phyloP scores from a whole-genome alignment of 441 rosid species.

The Pelargonium fulgidum region DNA sequence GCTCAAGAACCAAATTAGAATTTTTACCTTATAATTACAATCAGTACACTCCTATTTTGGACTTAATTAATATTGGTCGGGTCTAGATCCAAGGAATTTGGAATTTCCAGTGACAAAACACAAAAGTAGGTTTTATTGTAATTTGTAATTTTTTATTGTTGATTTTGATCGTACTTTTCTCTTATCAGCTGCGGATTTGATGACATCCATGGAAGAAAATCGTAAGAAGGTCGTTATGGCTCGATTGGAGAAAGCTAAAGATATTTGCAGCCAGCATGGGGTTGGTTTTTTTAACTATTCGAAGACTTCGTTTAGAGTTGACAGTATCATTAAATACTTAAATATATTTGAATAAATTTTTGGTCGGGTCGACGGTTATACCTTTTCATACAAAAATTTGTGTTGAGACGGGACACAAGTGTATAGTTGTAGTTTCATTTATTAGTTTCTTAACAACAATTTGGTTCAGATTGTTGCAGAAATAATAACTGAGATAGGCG shows the following conservation, averaged over 20 bases:
- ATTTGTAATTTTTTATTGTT: background rate
- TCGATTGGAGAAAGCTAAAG: constrained; percentile 43
- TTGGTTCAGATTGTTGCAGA: constrained; percentile 41
- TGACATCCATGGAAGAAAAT: constrained; percentile 41
- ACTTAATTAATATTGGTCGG: background rate
- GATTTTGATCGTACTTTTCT: background rate
- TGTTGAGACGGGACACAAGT: background rate
- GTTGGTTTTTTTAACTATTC: constrained; percentile 21
- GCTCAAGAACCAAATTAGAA: no score
- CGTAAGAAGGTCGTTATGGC: constrained; percentile 34
- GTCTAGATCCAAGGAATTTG: no score
- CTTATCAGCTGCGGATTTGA: constrained; percentile 46
- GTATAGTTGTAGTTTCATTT: background rate
- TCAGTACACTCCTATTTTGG: no score
- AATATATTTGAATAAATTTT: no score
- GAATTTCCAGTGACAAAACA: no score
- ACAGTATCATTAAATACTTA: no score
- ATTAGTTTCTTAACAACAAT: background rate
- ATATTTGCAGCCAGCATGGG: constrained; percentile 51
- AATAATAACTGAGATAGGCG: constrained; percentile 45
- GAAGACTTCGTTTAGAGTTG: background rate
- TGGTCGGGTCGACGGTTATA: no score
- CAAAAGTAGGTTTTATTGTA: background rate
- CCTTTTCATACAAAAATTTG: no score
- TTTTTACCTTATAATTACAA: no score